Evolutionary conservation across 73 alveolate genomes (phyloP).

Genomic region (Effrenium voratum): DNA sequence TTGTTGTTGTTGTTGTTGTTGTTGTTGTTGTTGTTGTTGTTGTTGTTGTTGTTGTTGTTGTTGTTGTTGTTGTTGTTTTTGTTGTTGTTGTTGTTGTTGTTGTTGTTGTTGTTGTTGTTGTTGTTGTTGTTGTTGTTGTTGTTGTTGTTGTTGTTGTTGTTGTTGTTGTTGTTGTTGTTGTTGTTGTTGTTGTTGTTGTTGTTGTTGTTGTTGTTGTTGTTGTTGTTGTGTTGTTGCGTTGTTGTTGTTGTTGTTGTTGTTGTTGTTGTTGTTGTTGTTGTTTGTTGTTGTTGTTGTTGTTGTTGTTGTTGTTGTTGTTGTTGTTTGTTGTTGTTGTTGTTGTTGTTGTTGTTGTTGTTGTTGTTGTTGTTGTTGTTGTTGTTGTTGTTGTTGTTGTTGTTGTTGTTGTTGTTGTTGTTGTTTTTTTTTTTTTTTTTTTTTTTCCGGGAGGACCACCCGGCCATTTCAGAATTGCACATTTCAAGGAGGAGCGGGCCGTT

Average conservation of each 20-base stretch:
- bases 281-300: no score
- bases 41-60: conserved; percentile 13
- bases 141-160: background rate
- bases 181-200: conserved; percentile 18
- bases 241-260: background rate
- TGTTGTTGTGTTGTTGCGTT: background rate
- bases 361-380: background rate
- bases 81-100: conserved; percentile 22
- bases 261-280: background rate
- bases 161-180: conserved; percentile 4
- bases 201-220: background rate
- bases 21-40: conserved; percentile 22
- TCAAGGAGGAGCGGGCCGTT: no score
- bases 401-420: background rate
- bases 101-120: conserved; percentile 22
- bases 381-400: background rate
- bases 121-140: conserved; percentile 27
- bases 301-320: background rate
- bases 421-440: no score
- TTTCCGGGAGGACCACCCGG: no score
- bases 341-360: background rate
- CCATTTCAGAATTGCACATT: no score
- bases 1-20: conserved; percentile 18
- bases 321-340: conserved; percentile 18
- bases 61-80: conserved; percentile 12